These are phyloP conservation scores for Trichoderma erinaceum DNA, from an alignment of 495 filamentous ascomycete genomes.

Conservation along the genomic window DNA sequence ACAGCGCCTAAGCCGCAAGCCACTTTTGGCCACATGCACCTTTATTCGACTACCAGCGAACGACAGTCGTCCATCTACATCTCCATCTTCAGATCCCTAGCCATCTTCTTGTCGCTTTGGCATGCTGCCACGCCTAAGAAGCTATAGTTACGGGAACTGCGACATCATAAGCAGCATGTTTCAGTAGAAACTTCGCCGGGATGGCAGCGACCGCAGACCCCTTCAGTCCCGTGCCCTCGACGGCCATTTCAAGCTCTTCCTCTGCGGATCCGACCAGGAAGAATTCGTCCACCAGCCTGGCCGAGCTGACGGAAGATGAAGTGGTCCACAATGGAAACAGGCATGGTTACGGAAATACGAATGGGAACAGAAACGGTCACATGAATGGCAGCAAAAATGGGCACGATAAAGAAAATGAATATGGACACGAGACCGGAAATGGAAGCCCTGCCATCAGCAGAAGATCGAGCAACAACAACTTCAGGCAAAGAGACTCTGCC, in stretches of 20 bases:
- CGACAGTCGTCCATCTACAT: not conserved
- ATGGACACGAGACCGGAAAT: not conserved
- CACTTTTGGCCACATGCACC: constrained; percentile 6
- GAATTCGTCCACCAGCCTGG: constrained; percentile 1
- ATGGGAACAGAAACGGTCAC: not conserved
- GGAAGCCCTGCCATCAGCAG: not conserved
- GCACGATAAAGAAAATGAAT: not conserved
- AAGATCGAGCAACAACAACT: not conserved
- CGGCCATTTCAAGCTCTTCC: not conserved
- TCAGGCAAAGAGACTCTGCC: not conserved
- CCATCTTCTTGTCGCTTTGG: not conserved
- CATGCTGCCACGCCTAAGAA: no score
- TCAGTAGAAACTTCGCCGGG: not conserved
- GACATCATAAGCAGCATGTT: not conserved
- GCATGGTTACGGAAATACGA: not conserved
- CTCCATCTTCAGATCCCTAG: not conserved
- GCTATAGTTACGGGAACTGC: not conserved
- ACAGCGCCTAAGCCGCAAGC: not conserved
- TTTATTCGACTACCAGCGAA: not conserved
- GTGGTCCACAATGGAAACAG: not conserved
- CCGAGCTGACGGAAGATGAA: not conserved
- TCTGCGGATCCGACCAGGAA: not conserved
- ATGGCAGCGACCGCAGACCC: constrained; percentile 9
- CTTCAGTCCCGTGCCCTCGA: not conserved
- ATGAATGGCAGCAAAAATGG: not conserved